Evolutionary conservation across 2,329 filamentous ascomycete species (phyloP).

Genomic region (Apiospora arundinis): DNA sequence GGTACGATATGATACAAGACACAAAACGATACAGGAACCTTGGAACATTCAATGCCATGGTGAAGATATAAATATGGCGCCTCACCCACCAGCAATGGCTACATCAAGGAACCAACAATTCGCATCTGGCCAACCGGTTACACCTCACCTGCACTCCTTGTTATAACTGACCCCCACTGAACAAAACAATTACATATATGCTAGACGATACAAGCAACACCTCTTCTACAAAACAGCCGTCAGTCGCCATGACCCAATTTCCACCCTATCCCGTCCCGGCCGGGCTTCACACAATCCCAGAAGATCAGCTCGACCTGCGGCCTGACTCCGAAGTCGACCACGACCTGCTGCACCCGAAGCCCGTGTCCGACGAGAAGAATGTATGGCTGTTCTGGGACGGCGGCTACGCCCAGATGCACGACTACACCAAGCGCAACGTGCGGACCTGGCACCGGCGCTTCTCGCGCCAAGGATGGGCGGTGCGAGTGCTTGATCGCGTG

Average conservation of each 20-base stretch:
- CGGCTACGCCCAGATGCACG: slow-evolving; percentile 55
- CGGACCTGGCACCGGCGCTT: slow-evolving; percentile 61
- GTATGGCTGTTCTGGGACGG: slow-evolving; percentile 66
- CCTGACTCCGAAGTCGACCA: slow-evolving; percentile 53
- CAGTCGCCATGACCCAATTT: neutral
- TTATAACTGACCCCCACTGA: too few relatives aligned
- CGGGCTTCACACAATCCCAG: slow-evolving; percentile 50
- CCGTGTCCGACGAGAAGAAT: slow-evolving; percentile 54
- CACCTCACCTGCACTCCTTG: too few relatives aligned
- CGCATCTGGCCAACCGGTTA: neutral
- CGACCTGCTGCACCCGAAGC: slow-evolving; percentile 46
- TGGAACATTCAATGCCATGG: too few relatives aligned
- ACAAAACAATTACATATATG: neutral
- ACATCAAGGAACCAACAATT: neutral
- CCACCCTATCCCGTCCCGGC: slow-evolving; percentile 41
- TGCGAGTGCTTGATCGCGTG: slow-evolving; percentile 57
- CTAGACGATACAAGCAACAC: neutral
- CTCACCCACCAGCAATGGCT: neutral
- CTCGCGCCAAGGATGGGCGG: slow-evolving; percentile 55
- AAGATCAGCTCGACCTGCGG: slow-evolving; percentile 50
- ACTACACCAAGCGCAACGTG: slow-evolving; percentile 59
- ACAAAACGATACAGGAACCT: neutral
- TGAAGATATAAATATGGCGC: neutral
- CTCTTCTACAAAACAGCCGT: neutral
- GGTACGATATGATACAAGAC: neutral